phyloP scores from a whole-genome alignment of 1,139 yeast species.

The Kodamaea derodonti region DNA sequence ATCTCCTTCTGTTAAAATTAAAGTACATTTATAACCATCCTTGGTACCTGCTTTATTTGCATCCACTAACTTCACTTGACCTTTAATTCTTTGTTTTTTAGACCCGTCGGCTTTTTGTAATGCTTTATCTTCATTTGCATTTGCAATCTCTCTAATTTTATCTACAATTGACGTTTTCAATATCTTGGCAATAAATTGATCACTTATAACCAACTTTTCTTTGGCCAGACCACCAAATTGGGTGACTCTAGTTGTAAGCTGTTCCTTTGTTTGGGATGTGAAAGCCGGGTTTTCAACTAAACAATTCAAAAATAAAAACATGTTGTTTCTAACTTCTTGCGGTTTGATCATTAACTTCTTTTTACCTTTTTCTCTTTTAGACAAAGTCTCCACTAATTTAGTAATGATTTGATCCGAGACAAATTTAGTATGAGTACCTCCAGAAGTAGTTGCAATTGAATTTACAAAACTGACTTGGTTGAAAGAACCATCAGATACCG shows the following conservation, averaged over 20 bases:
- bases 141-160: conserved; percentile 77
- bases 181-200: conserved; percentile 68
- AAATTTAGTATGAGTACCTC: conserved; percentile 93
- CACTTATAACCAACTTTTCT: conserved; percentile 64
- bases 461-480: conserved; percentile 96
- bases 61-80: conserved; percentile 87
- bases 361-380: conserved; percentile 72
- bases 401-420: conserved; percentile 80
- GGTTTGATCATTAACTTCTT: conserved; percentile 75
- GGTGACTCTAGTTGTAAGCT: conserved; percentile 79
- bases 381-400: conserved; percentile 59
- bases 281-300: conserved; percentile 95
- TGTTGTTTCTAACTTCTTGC: conserved; percentile 82
- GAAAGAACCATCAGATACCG: conserved; percentile 85
- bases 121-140: conserved; percentile 83
- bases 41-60: conserved; percentile 96
- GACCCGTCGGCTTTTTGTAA: conserved; percentile 90
- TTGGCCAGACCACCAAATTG: conserved; percentile 78
- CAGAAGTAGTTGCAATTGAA: conserved; percentile 95
- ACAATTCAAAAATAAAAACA: conserved; percentile 89
- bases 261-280: conserved; percentile 97
- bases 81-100: conserved; percentile 79
- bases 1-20: conserved; percentile 95
- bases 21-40: conserved; percentile 88
- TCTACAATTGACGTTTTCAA: conserved; percentile 77